Evolutionary conservation across 2,329 filamentous ascomycete genomes (phyloP), one percentile per base, ranked within the genome.

Genomic region (Epichloe aotearoae): DNA sequence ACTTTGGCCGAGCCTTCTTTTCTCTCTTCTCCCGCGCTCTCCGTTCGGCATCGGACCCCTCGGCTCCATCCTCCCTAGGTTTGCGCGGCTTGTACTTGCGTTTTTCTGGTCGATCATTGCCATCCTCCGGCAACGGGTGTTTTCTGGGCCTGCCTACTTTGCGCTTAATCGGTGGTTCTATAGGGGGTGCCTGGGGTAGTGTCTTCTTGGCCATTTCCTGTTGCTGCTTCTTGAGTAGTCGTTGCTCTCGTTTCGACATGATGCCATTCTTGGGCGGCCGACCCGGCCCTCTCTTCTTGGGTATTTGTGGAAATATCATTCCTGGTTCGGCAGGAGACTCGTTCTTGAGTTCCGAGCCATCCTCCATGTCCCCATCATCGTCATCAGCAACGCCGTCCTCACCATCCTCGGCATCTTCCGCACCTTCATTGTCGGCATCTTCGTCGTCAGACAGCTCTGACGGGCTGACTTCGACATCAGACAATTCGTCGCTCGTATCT

Each of bases 231-330:
- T 83, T 80, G 7, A 82, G 73, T 46, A 81, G 64, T 17, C 80
- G 73, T 57, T 83, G 76, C 59, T 89, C 83, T 51, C 86, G 75
- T 66, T 89, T 89, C 1, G 86, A 90, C 80, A 89, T 87, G 62
- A 88, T 77, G 30, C 86, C 86, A 60, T 90, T 86, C 69, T 90
- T 90, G 0, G 86, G 86, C 19, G 86, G 86, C 49, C 86, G 73
- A n/a, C 86, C 86, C 10, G 86, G 86, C 14, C 86, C 86, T 57
- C 86, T 81, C 55, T 84, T 83, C 66, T 80, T 84, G 30, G 79
- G 76, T 33, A 79, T 67, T 51, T 71, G 66, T 19, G 68, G 64
- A 53, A 71, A 59, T 20, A 67, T 56, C 5, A 66, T 66, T 8
- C 70, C 66, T 5, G 65, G 55, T n/a, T 63, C 60, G 15, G 60